These are phyloP conservation scores for Tetrahymena elliotti DNA, from an alignment of 73 alveolate genomes.

Conservation along the genomic window DNA sequence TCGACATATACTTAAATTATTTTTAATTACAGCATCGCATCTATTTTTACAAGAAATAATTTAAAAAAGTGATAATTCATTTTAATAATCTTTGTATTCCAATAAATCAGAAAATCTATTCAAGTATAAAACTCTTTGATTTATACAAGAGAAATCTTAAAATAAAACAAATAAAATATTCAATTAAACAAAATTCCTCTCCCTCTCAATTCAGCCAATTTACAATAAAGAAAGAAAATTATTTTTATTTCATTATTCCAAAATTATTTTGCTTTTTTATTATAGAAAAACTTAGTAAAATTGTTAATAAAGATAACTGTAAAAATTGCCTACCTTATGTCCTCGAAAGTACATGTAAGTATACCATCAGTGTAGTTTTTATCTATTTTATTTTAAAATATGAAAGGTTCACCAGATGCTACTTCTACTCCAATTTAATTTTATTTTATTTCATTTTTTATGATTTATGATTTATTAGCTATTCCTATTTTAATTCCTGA, in stretches of 20 bases:
- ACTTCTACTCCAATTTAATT: slow-evolving; percentile 58
- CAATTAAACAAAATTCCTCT: no score
- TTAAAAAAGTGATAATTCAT: background rate
- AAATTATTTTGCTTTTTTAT: no score
- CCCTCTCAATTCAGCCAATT: no score
- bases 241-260: no score
- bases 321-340: background rate
- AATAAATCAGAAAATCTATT: no score
- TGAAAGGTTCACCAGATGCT: slow-evolving; percentile 54
- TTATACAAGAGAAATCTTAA: no score
- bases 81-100: no score
- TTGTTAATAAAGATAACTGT: no score
- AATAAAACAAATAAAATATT: no score
- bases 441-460: slow-evolving; percentile 53
- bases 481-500: slow-evolving; percentile 33
- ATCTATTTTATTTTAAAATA: slow-evolving; percentile 51
- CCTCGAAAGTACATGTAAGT: slow-evolving; percentile 46
- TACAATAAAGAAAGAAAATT: no score
- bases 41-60: background rate
- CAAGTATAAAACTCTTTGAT: no score
- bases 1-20: slow-evolving; percentile 54
- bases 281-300: no score
- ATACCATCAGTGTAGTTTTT: slow-evolving; percentile 61
- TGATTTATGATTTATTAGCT: slow-evolving; percentile 35
- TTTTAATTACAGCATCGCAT: slow-evolving; percentile 57